Conservation (phyloP, 2,329 filamentous ascomycete genomes). For the Colletotrichum melonis region DNA sequence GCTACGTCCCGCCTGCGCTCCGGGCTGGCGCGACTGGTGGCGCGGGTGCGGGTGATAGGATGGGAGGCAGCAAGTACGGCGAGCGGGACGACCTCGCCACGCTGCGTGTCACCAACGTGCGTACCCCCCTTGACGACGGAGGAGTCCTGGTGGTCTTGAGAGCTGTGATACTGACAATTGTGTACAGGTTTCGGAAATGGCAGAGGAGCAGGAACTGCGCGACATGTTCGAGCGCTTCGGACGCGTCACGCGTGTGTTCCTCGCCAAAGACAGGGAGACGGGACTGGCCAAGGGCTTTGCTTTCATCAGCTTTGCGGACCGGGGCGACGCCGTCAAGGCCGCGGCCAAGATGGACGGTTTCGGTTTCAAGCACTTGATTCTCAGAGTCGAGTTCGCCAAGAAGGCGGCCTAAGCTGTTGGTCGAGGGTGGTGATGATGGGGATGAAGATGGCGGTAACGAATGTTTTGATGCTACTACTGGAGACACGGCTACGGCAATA, state of each 20-base stretch:
- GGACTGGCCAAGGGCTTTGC: constrained; percentile 98
- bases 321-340: constrained; percentile 88
- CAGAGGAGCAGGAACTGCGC: constrained; percentile 93
- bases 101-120: constrained; percentile 95
- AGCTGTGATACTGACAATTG: constrained; percentile 40
- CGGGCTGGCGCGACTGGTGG: constrained; percentile 73
- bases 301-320: constrained; percentile 96
- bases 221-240: constrained; percentile 99
- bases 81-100: constrained; percentile 97
- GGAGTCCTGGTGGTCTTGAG: no score
- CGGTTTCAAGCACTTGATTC: constrained; percentile 88
- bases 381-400: constrained; percentile 90
- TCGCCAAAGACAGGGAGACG: constrained; percentile 97
- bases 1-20: constrained; percentile 94
- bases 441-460: constrained; percentile 19
- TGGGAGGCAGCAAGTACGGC: constrained; percentile 83
- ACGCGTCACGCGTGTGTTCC: constrained; percentile 95
- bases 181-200: constrained; percentile 89
- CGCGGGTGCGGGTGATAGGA: constrained; percentile 78
- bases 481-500: constrained; percentile 35
- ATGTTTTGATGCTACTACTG: constrained; percentile 31
- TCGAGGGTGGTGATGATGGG: background rate
- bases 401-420: constrained; percentile 59
- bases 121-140: constrained; percentile 49
- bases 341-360: constrained; percentile 98